Evolutionary conservation across 2,329 filamentous ascomycete genomes (phyloP), one percentile per base, ranked within the genome.

Genomic region (Xylariaceae sp.): DNA sequence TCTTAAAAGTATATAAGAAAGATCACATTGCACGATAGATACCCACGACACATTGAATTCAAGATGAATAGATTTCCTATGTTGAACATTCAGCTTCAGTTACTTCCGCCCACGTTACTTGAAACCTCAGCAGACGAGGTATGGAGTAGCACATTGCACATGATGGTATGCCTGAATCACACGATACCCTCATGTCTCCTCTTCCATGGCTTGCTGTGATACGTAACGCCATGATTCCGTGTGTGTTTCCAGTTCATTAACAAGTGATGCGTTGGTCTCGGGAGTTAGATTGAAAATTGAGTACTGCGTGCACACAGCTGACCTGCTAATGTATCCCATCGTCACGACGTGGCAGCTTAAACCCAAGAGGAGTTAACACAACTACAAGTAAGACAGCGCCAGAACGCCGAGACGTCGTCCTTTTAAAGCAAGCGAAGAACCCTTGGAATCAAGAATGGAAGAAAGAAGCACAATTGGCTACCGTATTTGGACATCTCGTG

Each of bases 1-100:
- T 30, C 23, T 30, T 15, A 11, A 47, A 47, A 49, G 56, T 9
- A 53, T 39, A 53, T 18, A 58, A 48, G 53, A 17, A 37, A 17
- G 47, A 53, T 45, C 17, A 55, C 50, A 56, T 39, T 6, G 37
- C 37, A 63, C 59, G 57, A 60, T 61, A 66, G 64, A 69, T 68
- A 69, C 67, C 66, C 58, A 64, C 63, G 51, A 44, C 58, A 55
- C 60, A 52, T 63, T 62, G 15, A 51, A 47, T 61, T 59, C 3
- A 18, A 49, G 15, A 49, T 23, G 8, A 23, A 23, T 23, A 49
- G 17, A 49, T 18, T 49, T 8, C 47, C 23, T 15, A 34, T 10
- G 15, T 34, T 51, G 23, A 30, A 30, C 4, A 30, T 4, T 30
- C 23, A 30, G 5, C 23, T 30, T 30, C 23, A 4, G 23, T 30